These are phyloP conservation scores for Lotmaria passim DNA, from an alignment of 208 protist species.

Conservation along the genomic window DNA sequence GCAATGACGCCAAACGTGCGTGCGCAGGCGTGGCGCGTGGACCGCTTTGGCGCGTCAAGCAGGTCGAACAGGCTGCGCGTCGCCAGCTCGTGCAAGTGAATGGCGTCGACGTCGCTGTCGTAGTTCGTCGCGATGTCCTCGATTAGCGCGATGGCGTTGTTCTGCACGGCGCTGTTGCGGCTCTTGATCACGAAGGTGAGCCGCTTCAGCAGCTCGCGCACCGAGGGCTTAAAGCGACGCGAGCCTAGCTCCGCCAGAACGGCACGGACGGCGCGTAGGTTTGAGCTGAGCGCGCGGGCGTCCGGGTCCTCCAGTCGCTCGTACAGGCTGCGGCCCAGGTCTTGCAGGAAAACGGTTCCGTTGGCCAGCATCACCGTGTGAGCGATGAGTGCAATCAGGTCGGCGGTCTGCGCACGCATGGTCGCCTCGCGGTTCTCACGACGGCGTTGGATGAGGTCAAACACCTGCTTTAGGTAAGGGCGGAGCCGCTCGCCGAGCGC, in stretches of 20 bases:
- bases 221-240: conserved; percentile 95
- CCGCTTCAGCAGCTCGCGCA: conserved; percentile 97
- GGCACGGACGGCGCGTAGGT: conserved; percentile 96
- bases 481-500: conserved; percentile 92
- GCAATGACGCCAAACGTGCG: conserved; percentile 99
- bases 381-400: conserved; percentile 96
- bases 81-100: conserved; percentile 96
- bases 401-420: conserved; percentile 96
- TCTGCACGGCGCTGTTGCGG: conserved; percentile 97
- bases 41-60: conserved; percentile 98
- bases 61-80: conserved; percentile 99
- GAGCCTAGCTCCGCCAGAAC: conserved; percentile 98
- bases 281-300: conserved; percentile 96
- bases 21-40: conserved; percentile 95
- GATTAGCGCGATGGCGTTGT: conserved; percentile 98
- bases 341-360: conserved; percentile 93
- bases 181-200: conserved; percentile 99
- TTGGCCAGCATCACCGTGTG: conserved; percentile 94
- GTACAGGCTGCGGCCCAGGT: conserved; percentile 97
- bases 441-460: conserved; percentile 96
- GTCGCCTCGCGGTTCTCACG: conserved; percentile 95
- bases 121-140: conserved; percentile 95
- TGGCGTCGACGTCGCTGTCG: conserved; percentile 80
- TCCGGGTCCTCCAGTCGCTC: conserved; percentile 98
- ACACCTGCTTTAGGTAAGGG: conserved; percentile 96